Evolutionary conservation across 768 basidiomycete genomes (phyloP), one percentile per base, ranked within the genome.

Genomic region (Hygrocybe punicea): DNA sequence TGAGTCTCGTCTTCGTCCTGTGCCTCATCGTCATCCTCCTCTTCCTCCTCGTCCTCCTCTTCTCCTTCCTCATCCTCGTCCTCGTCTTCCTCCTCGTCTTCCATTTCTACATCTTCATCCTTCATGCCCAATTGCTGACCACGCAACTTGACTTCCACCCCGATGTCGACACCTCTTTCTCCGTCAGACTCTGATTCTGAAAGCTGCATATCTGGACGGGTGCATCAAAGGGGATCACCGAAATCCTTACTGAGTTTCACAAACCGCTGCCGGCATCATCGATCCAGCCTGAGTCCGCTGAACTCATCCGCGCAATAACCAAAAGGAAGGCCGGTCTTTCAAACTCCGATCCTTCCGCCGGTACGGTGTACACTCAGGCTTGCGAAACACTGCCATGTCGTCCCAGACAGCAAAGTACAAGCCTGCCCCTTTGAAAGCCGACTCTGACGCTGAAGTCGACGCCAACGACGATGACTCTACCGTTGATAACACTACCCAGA

Each of bases 11-110:
- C 78, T 2, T 72, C 69, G 19, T 67, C 67, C 3, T 70, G 68
- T 16, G 60, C 63, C 21, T 71, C 71, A 7, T 70, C 66, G 2
- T 62, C 67, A 19, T 68, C 71, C 3, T 72, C 75, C 14, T 71
- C 74, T 42, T 72, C 74, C 6, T 73, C 68, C 19, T 70, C 75
- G 61, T 73, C 75, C 8, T 77, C 79, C 2, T 70, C 74, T 35
- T 76, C 72, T 5, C 73, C 72, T 13, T 67, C 68, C 24, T 74
- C 74, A 7, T 65, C 69, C 9, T 73, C 75, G 19, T 74, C 72
- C 42, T 65, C 69, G 6, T 60, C 63, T 16, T 64, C 62, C 3
- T 34, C 55, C 2, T 55, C 58, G 23, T 56, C 58, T 13, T 62
- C 65, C 45, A 59, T 60, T n/a, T 73, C 72, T 25, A 60, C 64